Percentiles rank a stretch among this genome's conserved stretches.
Conservation (phyloP, 768 basidiomycete species). For the Collybiopsis confluens region DNA sequence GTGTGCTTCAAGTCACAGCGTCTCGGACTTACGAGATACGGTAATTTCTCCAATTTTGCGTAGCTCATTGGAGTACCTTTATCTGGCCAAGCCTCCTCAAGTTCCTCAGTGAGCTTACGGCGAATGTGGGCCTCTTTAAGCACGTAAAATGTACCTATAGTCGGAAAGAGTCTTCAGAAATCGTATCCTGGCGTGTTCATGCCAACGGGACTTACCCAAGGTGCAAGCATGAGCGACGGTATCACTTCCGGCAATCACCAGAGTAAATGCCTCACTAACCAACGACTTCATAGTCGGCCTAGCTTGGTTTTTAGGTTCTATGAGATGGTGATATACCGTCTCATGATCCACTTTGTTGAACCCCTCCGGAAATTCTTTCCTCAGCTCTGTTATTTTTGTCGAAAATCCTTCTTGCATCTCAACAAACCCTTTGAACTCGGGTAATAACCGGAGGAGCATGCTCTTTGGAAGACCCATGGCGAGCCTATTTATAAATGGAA, state of each 20-base stretch:
- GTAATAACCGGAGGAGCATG: slow-evolving; percentile 11
- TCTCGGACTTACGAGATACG: slow-evolving; percentile 38
- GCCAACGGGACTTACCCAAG: no score
- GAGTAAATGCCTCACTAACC: slow-evolving; percentile 27
- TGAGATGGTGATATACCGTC: slow-evolving; percentile 30
- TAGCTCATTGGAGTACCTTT: slow-evolving; percentile 20
- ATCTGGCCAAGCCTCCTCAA: slow-evolving; percentile 31
- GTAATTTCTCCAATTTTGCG: slow-evolving; percentile 30
- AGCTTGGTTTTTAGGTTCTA: slow-evolving; percentile 10
- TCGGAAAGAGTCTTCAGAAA: no score
- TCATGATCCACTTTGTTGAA: slow-evolving; percentile 26
- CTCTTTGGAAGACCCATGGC: slow-evolving; percentile 16
- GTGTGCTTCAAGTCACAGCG: no score
- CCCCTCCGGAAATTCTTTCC: slow-evolving; percentile 22
- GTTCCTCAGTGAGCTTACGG: slow-evolving; percentile 26
- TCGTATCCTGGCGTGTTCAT: no score
- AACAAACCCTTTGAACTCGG: slow-evolving; percentile 13
- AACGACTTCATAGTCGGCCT: neutral
- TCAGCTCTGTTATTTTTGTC: no score
- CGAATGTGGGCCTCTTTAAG: slow-evolving; percentile 27
- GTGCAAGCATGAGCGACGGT: slow-evolving; percentile 33
- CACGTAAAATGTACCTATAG: slow-evolving; percentile 32
- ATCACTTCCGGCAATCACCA: slow-evolving; percentile 35
- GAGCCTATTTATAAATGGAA: slow-evolving; percentile 16
- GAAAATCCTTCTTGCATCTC: slow-evolving; percentile 12